Percentiles rank a stretch among this genome's conserved stretches.
phyloP scores from a whole-genome alignment of 108 stramenopile genomes.

The Skeletonema marinoi region DNA sequence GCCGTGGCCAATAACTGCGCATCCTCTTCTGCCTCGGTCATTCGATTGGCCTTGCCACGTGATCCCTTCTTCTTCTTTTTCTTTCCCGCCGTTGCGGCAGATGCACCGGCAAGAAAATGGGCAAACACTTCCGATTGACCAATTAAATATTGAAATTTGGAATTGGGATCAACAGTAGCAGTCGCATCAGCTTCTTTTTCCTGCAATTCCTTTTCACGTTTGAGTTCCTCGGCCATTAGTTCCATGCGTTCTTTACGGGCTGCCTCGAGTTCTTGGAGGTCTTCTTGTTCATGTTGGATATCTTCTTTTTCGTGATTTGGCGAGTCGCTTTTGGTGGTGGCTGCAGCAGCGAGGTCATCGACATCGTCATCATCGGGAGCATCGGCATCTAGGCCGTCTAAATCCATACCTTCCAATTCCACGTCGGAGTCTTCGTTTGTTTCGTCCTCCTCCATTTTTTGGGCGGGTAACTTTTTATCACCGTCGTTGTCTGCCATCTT shows the following conservation, averaged over 20 bases:
- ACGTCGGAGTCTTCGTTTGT: constrained; percentile 61
- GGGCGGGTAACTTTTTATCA: constrained; percentile 9
- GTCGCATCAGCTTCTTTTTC: not conserved
- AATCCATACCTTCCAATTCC: constrained; percentile 43
- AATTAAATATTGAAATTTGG: constrained; percentile 89
- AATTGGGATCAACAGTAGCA: constrained; percentile 20
- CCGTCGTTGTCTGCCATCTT: constrained; percentile 14
- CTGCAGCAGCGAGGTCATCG: constrained; percentile 16
- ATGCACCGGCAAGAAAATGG: constrained; percentile 91
- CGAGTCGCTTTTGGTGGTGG: constrained; percentile 5
- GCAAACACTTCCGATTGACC: constrained; percentile 98
- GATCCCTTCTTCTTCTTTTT: constrained; percentile 52
- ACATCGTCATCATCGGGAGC: constrained; percentile 30
- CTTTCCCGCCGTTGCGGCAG: constrained; percentile 44
- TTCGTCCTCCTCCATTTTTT: constrained; percentile 7
- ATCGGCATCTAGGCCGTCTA: constrained; percentile 29
- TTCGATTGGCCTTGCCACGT: constrained; percentile 75
- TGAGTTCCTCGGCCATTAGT: constrained; percentile 62
- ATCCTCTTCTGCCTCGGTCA: constrained; percentile 98
- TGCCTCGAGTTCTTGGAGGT: constrained; percentile 64
- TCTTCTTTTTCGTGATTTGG: constrained; percentile 13
- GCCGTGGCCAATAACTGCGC: constrained; percentile 92
- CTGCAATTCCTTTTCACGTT: constrained; percentile 13
- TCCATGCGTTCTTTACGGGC: constrained; percentile 73
- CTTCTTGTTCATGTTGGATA: constrained; percentile 27